A percentile compares a stretch with the other conserved stretches of the same genome.
Conservation (phyloP, 495 filamentous ascomycete species). For the Podospora didyma region DNA sequence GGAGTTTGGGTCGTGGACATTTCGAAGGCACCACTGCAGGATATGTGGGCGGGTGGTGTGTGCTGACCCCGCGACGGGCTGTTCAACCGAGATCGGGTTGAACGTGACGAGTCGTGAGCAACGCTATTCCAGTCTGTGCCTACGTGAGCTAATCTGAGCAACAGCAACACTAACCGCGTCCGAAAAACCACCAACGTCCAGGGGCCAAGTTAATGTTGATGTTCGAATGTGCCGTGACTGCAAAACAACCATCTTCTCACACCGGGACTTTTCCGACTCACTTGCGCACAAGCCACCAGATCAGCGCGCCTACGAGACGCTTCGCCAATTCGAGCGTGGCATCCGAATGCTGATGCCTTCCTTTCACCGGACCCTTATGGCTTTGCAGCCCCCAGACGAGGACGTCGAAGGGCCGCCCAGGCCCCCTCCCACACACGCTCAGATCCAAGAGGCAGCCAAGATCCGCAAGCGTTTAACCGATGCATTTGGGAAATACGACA, state of each 20-base stretch:
- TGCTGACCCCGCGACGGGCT: slow-evolving; percentile 75
- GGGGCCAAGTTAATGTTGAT: slow-evolving; percentile 63
- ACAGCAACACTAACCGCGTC: slow-evolving; percentile 38
- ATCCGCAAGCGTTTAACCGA: slow-evolving; percentile 88
- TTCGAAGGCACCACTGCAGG: slow-evolving; percentile 89
- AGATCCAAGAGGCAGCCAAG: slow-evolving; percentile 84
- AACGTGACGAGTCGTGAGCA: slow-evolving; percentile 65
- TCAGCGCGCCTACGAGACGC: slow-evolving; percentile 78
- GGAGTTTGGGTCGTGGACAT: slow-evolving; percentile 84
- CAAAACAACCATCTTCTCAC: slow-evolving; percentile 76
- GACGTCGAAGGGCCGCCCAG: slow-evolving; percentile 59
- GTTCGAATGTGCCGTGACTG: slow-evolving; percentile 91
- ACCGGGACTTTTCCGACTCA: slow-evolving; percentile 74
- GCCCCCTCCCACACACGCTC: slow-evolving; percentile 62
- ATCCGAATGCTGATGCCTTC: slow-evolving; percentile 80
- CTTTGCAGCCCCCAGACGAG: slow-evolving; percentile 36
- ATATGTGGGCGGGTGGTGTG: slow-evolving; percentile 92
- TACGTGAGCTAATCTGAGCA: background rate
- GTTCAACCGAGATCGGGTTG: slow-evolving; percentile 78
- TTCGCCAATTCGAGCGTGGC: slow-evolving; percentile 84
- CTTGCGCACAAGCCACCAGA: slow-evolving; percentile 66
- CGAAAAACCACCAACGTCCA: slow-evolving; percentile 53
- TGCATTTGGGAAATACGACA: slow-evolving; percentile 84
- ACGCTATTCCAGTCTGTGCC: background rate
- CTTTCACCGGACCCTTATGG: slow-evolving; percentile 74